Conservation (phyloP, 177 flowering plant genomes). For the Vitis hybrid region DNA sequence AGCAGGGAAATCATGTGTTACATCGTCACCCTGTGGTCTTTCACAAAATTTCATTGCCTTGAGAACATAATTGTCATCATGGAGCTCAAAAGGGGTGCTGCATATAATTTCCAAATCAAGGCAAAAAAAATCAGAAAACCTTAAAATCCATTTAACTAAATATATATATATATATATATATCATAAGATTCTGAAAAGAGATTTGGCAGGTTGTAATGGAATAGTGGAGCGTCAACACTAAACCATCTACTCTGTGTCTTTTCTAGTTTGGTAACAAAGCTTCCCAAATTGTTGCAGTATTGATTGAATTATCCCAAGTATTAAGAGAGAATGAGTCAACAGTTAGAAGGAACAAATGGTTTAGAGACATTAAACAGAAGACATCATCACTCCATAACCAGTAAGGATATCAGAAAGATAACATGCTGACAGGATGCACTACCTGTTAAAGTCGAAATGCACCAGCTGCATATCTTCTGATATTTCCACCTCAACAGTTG, state of each 20-base stretch:
- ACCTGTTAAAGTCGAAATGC: conserved; percentile 92
- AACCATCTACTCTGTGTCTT: no score
- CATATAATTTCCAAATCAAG: conserved; percentile 17
- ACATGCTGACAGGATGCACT: conserved; percentile 1
- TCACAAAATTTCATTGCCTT: conserved; percentile 85
- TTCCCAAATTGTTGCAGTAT: no score
- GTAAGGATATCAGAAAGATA: neutral
- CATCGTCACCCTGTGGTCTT: conserved; percentile 33
- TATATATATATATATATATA: no score
- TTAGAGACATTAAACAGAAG: neutral
- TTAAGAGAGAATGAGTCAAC: no score
- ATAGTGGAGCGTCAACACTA: no score
- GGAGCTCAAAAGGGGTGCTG: conserved; percentile 97
- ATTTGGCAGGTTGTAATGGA: no score
- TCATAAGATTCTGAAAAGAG: no score
- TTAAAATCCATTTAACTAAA: no score
- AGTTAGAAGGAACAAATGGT: neutral
- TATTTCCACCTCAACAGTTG: conserved; percentile 92
- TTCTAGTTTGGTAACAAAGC: no score
- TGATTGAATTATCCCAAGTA: no score
- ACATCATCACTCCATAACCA: conserved; percentile 1
- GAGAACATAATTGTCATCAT: conserved; percentile 87
- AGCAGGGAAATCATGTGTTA: conserved; percentile 23
- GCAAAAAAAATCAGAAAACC: no score
- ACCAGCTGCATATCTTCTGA: conserved; percentile 97